Evolutionary conservation across 306 rosid genomes (phyloP).

Genomic region (Prunus fruticosa): DNA sequence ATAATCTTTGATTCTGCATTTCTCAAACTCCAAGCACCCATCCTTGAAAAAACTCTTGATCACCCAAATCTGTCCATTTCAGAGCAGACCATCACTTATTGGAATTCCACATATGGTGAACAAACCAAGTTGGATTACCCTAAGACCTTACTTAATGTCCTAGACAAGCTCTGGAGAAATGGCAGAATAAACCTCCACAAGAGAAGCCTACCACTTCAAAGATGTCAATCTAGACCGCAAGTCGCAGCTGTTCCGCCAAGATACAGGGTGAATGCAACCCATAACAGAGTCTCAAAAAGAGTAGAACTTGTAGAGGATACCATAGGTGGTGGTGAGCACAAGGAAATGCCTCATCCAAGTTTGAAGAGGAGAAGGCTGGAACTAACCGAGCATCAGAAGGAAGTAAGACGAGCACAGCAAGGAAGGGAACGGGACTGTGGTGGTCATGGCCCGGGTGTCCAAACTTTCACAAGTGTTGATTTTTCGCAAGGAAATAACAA

Average conservation of each 20-base stretch:
- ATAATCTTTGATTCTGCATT: conserved; percentile 56
- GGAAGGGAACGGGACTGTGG: conserved; percentile 59
- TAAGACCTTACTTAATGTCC: conserved; percentile 48
- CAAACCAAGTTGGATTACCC: conserved; percentile 62
- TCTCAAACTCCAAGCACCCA: conserved; percentile 56
- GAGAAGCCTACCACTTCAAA: conserved; percentile 48
- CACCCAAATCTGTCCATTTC: conserved; percentile 65
- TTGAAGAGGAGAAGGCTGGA: conserved; percentile 57
- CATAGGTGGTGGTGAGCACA: conserved; percentile 13
- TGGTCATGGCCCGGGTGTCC: conserved; percentile 74
- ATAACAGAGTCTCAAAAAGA: conserved; percentile 59
- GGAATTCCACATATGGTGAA: conserved; percentile 74
- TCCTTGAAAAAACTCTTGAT: conserved; percentile 71
- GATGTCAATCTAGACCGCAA: conserved; percentile 36
- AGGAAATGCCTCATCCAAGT: conserved; percentile 22
- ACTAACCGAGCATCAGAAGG: conserved; percentile 78
- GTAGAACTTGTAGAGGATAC: conserved; percentile 40
- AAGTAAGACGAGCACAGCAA: conserved; percentile 74
- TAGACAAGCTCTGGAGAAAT: conserved; percentile 67
- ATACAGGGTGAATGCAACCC: conserved; percentile 44
- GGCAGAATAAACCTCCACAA: conserved; percentile 63
- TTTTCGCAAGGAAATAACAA: conserved; percentile 53
- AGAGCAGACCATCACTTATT: conserved; percentile 59
- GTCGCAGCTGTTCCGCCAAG: conserved; percentile 30
- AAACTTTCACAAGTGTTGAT: conserved; percentile 67